phyloP scores from a whole-genome alignment of 345 rosid genomes.

The Arabidopsis thaliana region DNA sequence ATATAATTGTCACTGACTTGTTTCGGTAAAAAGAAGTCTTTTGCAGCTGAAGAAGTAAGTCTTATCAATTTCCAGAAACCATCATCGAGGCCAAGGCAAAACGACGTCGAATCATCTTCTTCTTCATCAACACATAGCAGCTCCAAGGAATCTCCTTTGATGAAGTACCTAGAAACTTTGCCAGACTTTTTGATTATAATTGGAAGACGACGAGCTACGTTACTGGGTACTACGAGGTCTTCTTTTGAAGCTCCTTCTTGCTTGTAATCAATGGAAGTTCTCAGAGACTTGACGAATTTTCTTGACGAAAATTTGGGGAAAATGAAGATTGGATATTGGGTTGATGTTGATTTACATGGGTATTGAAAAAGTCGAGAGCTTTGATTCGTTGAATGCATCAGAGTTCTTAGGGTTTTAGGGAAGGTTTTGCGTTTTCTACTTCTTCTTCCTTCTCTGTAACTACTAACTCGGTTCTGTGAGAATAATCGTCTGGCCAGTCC shows the following conservation, averaged over 20 bases:
- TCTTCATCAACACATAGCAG: conserved; percentile 16
- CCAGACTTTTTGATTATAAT: conserved; percentile 30
- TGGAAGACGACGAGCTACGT: conserved; percentile 17
- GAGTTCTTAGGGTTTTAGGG: conserved; percentile 22
- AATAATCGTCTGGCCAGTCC: no score
- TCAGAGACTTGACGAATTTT: conserved; percentile 31
- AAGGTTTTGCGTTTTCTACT: conserved; percentile 3
- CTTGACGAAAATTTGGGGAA: neutral
- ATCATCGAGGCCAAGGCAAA: conserved; percentile 20
- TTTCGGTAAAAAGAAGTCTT: conserved; percentile 80
- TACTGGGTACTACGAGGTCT: conserved; percentile 14
- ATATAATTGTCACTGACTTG: conserved; percentile 64
- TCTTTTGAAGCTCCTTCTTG: conserved; percentile 18
- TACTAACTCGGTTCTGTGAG: neutral
- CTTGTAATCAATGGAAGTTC: conserved; percentile 31
- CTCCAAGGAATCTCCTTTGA: conserved; percentile 39
- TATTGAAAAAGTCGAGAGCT: conserved; percentile 24
- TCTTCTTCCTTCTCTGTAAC: neutral
- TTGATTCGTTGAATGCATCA: conserved; percentile 35
- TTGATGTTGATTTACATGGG: conserved; percentile 27
- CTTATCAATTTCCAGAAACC: conserved; percentile 47
- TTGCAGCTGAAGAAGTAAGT: conserved; percentile 50
- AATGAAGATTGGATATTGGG: conserved; percentile 11
- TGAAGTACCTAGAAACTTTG: conserved; percentile 32
- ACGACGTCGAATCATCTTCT: conserved; percentile 19